Evolutionary conservation across 345 rosid genomes (phyloP).

Genomic region (Triadica sebifera): DNA sequence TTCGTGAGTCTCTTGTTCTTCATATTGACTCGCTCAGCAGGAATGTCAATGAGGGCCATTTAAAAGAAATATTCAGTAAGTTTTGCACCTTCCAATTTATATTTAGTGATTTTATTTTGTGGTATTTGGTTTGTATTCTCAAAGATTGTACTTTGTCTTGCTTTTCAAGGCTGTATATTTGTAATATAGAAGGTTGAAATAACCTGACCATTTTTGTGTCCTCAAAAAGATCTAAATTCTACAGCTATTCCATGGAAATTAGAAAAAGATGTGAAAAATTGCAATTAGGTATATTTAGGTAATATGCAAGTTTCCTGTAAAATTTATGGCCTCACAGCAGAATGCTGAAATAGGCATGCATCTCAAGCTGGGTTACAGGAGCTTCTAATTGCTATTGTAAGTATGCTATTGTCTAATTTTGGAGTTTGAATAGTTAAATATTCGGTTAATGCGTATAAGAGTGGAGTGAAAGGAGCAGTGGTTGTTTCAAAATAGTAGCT

Average conservation of each 20-base stretch:
- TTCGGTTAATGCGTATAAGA: too few relatives aligned
- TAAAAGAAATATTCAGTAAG: constrained; percentile 89
- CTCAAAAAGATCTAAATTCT: not conserved
- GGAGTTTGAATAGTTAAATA: too few relatives aligned
- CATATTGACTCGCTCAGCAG: constrained; percentile 77
- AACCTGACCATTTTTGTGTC: not conserved
- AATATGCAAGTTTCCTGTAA: not conserved
- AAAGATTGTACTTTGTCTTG: not conserved
- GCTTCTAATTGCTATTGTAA: not conserved
- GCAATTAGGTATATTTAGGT: not conserved
- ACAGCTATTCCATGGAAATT: not conserved
- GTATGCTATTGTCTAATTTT: too few relatives aligned
- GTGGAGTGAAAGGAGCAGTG: too few relatives aligned
- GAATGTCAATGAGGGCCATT: constrained; percentile 93
- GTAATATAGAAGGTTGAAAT: not conserved
- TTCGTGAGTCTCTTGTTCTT: constrained; percentile 85
- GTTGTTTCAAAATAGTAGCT: too few relatives aligned
- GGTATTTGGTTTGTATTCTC: not conserved
- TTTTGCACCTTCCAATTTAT: not conserved
- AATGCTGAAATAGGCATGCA: not conserved
- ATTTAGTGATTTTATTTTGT: not conserved
- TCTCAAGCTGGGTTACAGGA: not conserved
- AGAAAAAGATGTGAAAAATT: not conserved
- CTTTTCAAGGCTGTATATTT: not conserved
- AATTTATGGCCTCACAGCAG: not conserved